phyloP scores from a whole-genome alignment of 1,284 basidiomycete genomes.

The Heterobasidion parviporum region DNA sequence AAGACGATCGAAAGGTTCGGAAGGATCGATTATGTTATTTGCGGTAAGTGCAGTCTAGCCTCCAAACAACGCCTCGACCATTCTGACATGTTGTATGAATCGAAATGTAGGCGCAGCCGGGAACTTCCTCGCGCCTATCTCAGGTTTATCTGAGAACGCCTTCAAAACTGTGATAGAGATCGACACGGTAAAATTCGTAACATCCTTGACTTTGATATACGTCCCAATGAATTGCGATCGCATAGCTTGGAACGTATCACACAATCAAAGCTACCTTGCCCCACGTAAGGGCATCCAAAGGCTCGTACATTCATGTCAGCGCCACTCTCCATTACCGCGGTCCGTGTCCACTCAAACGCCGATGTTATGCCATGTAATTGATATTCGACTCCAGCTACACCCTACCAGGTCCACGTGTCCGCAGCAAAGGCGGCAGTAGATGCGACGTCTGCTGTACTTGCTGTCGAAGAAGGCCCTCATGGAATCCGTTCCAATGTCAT shows the following conservation, averaged over 20 bases:
- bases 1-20: conserved; percentile 76
- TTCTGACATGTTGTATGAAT: not conserved
- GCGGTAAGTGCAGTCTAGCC: conserved; percentile 43
- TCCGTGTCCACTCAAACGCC: conserved; percentile 18
- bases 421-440: conserved; percentile 96
- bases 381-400: conserved; percentile 43
- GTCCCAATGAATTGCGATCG: not conserved
- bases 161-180: conserved; percentile 95
- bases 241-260: conserved; percentile 84
- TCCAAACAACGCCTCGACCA: not conserved
- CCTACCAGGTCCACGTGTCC: conserved; percentile 88
- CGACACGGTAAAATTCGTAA: conserved; percentile 55
- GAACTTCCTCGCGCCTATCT: conserved; percentile 83
- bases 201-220: not conserved
- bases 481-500: conserved; percentile 94
- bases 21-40: conserved; percentile 91
- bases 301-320: conserved; percentile 87
- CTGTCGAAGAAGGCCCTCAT: conserved; percentile 89
- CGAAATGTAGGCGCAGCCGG: conserved; percentile 67
- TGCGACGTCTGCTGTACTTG: conserved; percentile 76
- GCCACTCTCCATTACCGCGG: conserved; percentile 88
- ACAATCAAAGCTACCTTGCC: conserved; percentile 88
- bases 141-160: conserved; percentile 75
- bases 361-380: not conserved
- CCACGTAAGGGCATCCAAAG: conserved; percentile 63